A percentile compares a stretch with the other conserved stretches of the same genome.
phyloP scores from a whole-genome alignment of 2,329 filamentous ascomycete species.

The Ceratocystis colombiana region DNA sequence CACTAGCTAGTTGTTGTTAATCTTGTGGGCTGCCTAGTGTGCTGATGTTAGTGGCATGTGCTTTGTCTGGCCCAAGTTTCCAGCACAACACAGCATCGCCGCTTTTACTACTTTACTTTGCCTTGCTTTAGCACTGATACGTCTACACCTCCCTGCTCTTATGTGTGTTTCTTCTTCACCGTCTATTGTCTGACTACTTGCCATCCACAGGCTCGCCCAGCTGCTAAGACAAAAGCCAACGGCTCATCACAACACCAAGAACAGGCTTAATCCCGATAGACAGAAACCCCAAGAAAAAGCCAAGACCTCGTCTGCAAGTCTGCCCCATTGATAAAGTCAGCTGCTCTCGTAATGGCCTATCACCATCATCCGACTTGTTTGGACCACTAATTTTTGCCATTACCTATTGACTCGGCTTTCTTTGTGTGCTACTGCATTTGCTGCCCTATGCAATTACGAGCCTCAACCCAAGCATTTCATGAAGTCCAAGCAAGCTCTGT shows the following conservation, averaged over 20 bases:
- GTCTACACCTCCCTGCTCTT: not conserved
- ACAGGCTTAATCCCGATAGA: not conserved
- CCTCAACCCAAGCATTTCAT: too few species aligned
- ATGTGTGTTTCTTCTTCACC: not conserved
- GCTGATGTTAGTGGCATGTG: conserved; percentile 11
- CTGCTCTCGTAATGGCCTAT: not conserved
- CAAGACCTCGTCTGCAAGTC: conserved; percentile 21
- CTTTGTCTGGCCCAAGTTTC: not conserved
- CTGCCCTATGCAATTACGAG: not conserved
- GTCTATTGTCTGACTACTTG: conserved; percentile 2
- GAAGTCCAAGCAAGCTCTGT: too few species aligned
- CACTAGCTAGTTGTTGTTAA: too few species aligned
- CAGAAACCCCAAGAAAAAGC: conserved; percentile 19
- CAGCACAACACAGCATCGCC: not conserved
- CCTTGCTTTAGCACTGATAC: not conserved
- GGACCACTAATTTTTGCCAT: not conserved
- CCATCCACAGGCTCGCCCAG: not conserved
- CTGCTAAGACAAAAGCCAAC: not conserved
- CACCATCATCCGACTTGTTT: not conserved
- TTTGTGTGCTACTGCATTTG: not conserved
- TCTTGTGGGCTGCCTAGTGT: not conserved
- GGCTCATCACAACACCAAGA: not conserved
- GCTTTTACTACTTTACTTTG: not conserved
- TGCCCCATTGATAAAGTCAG: conserved; percentile 2
- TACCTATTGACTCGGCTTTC: not conserved